Percentiles rank a stretch among this genome's conserved stretches.
These are phyloP conservation scores for Globisporangium barbulae DNA, from an alignment of 352 stramenopile species.

Conservation along the genomic window DNA sequence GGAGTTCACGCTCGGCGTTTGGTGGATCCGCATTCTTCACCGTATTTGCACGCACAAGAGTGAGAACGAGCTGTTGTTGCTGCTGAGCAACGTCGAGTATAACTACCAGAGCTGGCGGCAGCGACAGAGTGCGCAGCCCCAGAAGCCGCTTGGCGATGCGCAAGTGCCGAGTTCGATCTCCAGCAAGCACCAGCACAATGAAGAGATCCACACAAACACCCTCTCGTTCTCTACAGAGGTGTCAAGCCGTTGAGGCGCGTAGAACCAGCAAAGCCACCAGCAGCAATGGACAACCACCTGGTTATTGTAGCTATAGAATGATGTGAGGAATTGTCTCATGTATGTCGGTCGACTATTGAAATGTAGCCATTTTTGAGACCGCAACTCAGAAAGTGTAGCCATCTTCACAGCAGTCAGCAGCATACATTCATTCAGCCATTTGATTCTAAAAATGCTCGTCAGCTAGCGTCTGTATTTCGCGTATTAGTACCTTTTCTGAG, in stretches of 20 bases:
- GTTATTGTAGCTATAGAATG: not conserved
- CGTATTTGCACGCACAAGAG: slow-evolving; percentile 6
- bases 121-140: not conserved
- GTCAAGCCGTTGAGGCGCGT: not conserved
- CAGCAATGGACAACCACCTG: not conserved
- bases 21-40: slow-evolving; percentile 7
- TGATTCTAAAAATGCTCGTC: too few relatives aligned
- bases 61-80: slow-evolving; percentile 7
- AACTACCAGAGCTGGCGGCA: slow-evolving; percentile 5
- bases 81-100: slow-evolving; percentile 14
- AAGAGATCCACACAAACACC: not conserved
- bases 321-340: too few relatives aligned
- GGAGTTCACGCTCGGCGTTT: slow-evolving; percentile 3
- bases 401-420: too few relatives aligned
- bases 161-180: not conserved
- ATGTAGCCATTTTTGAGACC: not conserved
- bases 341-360: not conserved
- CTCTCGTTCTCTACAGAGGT: too few relatives aligned
- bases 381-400: too few relatives aligned
- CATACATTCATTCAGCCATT: too few relatives aligned
- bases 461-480: too few relatives aligned
- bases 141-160: not conserved
- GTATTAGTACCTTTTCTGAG: too few relatives aligned
- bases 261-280: not conserved
- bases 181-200: not conserved